A percentile compares a stretch with the other conserved stretches of the same genome.
Evolutionary conservation across 1,284 basidiomycete genomes (phyloP).

Genomic region (Ganoderma leucocontextum): DNA sequence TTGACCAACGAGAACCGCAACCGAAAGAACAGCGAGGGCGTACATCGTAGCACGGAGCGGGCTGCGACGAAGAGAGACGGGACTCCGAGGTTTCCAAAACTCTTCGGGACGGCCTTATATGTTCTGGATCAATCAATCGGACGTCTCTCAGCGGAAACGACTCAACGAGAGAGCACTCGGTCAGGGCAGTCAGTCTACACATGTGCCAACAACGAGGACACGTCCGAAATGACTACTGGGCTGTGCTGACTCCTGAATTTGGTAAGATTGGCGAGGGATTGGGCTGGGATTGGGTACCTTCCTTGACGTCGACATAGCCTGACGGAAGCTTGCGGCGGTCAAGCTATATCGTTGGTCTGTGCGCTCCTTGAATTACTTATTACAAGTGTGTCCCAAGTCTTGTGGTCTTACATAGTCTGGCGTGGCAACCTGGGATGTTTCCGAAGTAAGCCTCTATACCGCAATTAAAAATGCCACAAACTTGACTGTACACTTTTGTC

Average conservation of each 20-base stretch:
- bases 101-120: not conserved
- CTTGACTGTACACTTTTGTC: not conserved
- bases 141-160: not conserved
- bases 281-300: not conserved
- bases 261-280: not conserved
- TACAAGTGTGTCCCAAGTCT: too few species aligned
- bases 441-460: not conserved
- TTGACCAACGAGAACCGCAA: slow-evolving; percentile 29
- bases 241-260: not conserved
- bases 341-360: not conserved
- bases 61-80: not conserved
- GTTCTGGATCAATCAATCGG: not conserved
- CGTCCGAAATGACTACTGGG: not conserved
- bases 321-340: not conserved
- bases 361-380: not conserved
- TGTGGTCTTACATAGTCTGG: too few species aligned
- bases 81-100: not conserved
- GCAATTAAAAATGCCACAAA: not conserved
- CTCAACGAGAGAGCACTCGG: not conserved
- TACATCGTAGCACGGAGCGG: slow-evolving; percentile 19
- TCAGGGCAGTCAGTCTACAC: not conserved
- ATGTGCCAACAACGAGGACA: not conserved
- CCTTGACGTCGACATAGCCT: not conserved
- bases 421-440: too few species aligned
- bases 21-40: slow-evolving; percentile 26